Conservation (phyloP, 2,329 filamentous ascomycete genomes). For the Colletotrichum melonis region DNA sequence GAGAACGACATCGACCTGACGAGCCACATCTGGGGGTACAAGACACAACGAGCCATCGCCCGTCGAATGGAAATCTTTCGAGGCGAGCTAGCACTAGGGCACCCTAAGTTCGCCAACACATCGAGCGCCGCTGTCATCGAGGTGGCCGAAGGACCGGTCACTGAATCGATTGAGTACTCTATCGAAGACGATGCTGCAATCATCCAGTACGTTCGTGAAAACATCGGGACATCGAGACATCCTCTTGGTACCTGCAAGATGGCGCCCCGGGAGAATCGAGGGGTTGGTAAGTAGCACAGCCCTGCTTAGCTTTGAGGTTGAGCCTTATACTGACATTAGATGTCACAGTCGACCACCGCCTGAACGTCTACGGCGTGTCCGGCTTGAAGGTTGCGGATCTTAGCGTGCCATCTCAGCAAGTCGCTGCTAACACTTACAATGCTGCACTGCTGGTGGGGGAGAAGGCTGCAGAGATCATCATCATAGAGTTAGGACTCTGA, state of each 20-base stretch:
- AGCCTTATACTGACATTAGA: neutral
- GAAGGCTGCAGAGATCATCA: slow-evolving; percentile 54
- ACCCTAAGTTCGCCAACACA: slow-evolving; percentile 55
- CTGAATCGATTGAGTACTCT: slow-evolving; percentile 57
- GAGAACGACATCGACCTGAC: slow-evolving; percentile 64
- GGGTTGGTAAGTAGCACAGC: slow-evolving; percentile 43
- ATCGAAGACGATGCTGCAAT: slow-evolving; percentile 62
- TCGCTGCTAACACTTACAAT: slow-evolving; percentile 60
- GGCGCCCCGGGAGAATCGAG: slow-evolving; percentile 50
- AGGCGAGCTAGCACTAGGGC: slow-evolving; percentile 54
- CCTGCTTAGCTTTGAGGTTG: neutral
- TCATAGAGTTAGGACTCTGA: slow-evolving; percentile 46
- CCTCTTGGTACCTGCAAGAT: slow-evolving; percentile 59
- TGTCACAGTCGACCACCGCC: slow-evolving; percentile 47
- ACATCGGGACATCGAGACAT: slow-evolving; percentile 57
- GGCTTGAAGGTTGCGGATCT: slow-evolving; percentile 55
- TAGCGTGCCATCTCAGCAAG: slow-evolving; percentile 50
- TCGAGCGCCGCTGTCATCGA: slow-evolving; percentile 62
- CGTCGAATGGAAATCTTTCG: slow-evolving; percentile 66
- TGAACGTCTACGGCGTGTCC: slow-evolving; percentile 56
- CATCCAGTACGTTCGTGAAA: slow-evolving; percentile 54
- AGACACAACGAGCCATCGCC: slow-evolving; percentile 70
- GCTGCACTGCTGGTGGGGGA: slow-evolving; percentile 61
- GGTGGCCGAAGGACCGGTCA: slow-evolving; percentile 49
- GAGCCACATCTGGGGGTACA: slow-evolving; percentile 73